phyloP scores from a whole-genome alignment of 225 moss, liverwort and hornwort genomes.

The Bryoerythrophyllum caledonicum region DNA sequence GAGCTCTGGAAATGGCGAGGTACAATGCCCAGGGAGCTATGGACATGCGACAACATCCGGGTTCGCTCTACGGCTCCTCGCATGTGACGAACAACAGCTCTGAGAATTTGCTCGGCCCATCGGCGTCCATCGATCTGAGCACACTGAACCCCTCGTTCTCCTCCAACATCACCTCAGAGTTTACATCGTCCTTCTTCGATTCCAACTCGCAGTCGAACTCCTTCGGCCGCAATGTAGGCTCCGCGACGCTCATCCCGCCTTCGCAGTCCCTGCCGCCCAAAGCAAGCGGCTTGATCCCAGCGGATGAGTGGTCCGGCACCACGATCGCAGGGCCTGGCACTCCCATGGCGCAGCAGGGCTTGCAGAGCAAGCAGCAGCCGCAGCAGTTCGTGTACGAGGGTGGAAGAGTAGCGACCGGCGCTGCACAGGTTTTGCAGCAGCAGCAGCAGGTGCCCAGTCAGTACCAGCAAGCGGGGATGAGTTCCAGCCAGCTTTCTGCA shows the following conservation, averaged over 20 bases:
- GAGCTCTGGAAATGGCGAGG: conserved; percentile 34
- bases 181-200: conserved; percentile 37
- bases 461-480: conserved; percentile 23
- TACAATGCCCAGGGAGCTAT: conserved; percentile 37
- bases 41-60: conserved; percentile 40
- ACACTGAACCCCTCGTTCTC: conserved; percentile 35
- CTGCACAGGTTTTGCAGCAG: conserved; percentile 31
- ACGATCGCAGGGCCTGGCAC: conserved; percentile 29
- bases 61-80: conserved; percentile 30
- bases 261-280: conserved; percentile 40
- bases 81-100: conserved; percentile 22
- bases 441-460: too few relatives aligned
- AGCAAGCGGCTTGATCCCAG: conserved; percentile 31
- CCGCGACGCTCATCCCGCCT: conserved; percentile 41
- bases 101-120: conserved; percentile 34
- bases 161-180: conserved; percentile 39
- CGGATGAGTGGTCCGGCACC: conserved; percentile 53
- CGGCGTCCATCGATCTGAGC: conserved; percentile 38
- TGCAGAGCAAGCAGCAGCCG: conserved; percentile 32
- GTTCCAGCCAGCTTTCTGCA: conserved; percentile 34
- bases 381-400: conserved; percentile 31
- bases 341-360: conserved; percentile 25
- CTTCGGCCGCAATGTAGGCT: conserved; percentile 38
- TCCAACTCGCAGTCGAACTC: conserved; percentile 30
- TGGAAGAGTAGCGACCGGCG: conserved; percentile 16